These are phyloP conservation scores for Phialocephala subalpina DNA, from an alignment of 2,329 filamentous ascomycete genomes.

Conservation along the genomic window DNA sequence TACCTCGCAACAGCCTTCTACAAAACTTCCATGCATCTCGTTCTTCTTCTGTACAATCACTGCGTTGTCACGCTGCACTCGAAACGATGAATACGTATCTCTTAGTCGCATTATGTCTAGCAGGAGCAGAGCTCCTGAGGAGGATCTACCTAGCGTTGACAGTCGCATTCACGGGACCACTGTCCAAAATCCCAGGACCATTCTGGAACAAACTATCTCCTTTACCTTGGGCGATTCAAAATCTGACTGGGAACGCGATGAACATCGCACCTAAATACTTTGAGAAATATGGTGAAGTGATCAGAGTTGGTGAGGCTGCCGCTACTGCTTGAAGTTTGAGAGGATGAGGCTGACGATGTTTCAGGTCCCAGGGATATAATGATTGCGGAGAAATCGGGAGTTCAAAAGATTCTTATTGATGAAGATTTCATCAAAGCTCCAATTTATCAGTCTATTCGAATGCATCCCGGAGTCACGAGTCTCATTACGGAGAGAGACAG, in stretches of 20 bases:
- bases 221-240: slow-evolving; percentile 27
- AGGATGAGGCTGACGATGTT: background rate
- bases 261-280: slow-evolving; percentile 18
- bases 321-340: background rate
- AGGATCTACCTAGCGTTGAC: slow-evolving; percentile 21
- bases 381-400: slow-evolving; percentile 24
- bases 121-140: slow-evolving; percentile 23
- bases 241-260: slow-evolving; percentile 29
- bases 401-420: slow-evolving; percentile 30
- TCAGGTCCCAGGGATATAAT: slow-evolving; percentile 29
- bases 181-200: slow-evolving; percentile 34
- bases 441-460: slow-evolving; percentile 24
- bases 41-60: background rate
- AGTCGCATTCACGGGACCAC: slow-evolving; percentile 28
- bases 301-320: slow-evolving; percentile 29
- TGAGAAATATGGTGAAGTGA: slow-evolving; percentile 32
- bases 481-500: slow-evolving; percentile 32
- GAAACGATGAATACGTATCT: slow-evolving; percentile 13
- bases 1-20: background rate
- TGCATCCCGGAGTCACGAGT: slow-evolving; percentile 16
- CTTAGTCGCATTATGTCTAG: slow-evolving; percentile 5
- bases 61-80: background rate
- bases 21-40: background rate
- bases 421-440: slow-evolving; percentile 30
- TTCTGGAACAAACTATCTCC: slow-evolving; percentile 22